Evolutionary conservation across 768 basidiomycete genomes (phyloP).

Genomic region (Mycena floridula): DNA sequence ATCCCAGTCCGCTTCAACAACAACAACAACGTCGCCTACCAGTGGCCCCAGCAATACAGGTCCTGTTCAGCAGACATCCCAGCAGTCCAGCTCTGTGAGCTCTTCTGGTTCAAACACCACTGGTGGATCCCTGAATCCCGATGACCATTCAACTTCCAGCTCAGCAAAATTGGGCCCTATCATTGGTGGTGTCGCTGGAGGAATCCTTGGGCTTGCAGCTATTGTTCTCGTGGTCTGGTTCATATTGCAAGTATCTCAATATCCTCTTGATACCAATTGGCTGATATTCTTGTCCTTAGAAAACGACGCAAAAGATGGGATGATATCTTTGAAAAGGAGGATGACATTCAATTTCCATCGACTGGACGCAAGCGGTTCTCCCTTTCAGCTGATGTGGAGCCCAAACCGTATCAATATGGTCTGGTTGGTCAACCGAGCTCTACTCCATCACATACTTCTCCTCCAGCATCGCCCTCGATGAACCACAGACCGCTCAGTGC

Average conservation of each 20-base stretch:
- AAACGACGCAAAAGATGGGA: constrained; percentile 42
- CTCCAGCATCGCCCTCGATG: too few relatives aligned
- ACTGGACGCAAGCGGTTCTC: constrained; percentile 21
- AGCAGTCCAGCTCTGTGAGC: too few relatives aligned
- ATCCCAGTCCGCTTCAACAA: too few relatives aligned
- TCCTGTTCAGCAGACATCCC: too few relatives aligned
- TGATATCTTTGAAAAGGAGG: constrained; percentile 45
- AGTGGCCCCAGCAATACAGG: too few relatives aligned
- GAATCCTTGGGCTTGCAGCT: constrained; percentile 43
- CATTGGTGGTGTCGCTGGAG: constrained; percentile 49
- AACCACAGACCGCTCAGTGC: neutral
- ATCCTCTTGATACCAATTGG: too few relatives aligned
- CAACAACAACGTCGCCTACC: too few relatives aligned
- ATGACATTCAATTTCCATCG: constrained; percentile 19
- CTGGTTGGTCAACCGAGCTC: constrained; percentile 42
- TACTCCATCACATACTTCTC: constrained; percentile 26
- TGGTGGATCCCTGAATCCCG: too few relatives aligned
- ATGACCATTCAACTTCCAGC: too few relatives aligned
- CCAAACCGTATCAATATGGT: constrained; percentile 59
- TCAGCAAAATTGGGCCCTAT: too few relatives aligned
- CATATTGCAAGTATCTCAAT: constrained; percentile 32
- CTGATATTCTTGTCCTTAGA: constrained; percentile 27
- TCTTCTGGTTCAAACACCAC: too few relatives aligned
- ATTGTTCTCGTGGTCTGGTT: constrained; percentile 43
- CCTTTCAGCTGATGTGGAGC: constrained; percentile 28